A percentile compares a stretch with the other conserved stretches of the same genome.
These are phyloP conservation scores for Dissophora ornata DNA, from an alignment of 192 early-diverging fungal species.

Conservation along the genomic window DNA sequence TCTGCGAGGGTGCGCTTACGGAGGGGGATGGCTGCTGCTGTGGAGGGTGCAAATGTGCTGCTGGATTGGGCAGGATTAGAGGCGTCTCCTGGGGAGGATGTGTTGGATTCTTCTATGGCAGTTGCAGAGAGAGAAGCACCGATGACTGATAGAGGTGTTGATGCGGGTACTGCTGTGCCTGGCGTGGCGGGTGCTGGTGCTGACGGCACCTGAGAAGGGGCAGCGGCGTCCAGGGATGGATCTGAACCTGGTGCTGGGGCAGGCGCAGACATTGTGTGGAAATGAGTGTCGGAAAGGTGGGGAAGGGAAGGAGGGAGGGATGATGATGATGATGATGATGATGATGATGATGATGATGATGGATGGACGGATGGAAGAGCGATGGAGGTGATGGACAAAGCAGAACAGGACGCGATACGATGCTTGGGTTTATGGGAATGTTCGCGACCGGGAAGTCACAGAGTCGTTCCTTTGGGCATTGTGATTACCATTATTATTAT, in stretches of 20 bases:
- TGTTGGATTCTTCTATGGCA: neutral
- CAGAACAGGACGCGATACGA: too few species aligned
- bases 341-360: neutral
- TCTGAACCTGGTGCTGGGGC: neutral
- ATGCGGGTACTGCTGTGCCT: neutral
- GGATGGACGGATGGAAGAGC: neutral
- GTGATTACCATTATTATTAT: too few species aligned
- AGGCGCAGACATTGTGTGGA: conserved; percentile 7
- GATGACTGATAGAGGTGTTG: conserved; percentile 6
- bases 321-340: neutral
- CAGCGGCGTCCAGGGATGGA: neutral
- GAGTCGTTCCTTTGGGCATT: too few species aligned
- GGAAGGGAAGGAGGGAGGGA: neutral
- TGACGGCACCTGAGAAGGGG: neutral
- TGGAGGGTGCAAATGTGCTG: neutral
- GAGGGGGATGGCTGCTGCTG: conserved; percentile 24
- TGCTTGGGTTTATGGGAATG: too few species aligned
- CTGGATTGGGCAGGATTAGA: neutral
- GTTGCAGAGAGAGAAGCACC: neutral
- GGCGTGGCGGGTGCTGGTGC: neutral
- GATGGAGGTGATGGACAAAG: neutral
- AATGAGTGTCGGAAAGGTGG: neutral
- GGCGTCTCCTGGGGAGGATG: neutral
- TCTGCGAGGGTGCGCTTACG: conserved; percentile 83
- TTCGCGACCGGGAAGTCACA: too few species aligned